Percentiles rank a stretch among this genome's conserved stretches.
phyloP scores from a whole-genome alignment of 495 filamentous ascomycete genomes.

The Talaromyces wortmannii region DNA sequence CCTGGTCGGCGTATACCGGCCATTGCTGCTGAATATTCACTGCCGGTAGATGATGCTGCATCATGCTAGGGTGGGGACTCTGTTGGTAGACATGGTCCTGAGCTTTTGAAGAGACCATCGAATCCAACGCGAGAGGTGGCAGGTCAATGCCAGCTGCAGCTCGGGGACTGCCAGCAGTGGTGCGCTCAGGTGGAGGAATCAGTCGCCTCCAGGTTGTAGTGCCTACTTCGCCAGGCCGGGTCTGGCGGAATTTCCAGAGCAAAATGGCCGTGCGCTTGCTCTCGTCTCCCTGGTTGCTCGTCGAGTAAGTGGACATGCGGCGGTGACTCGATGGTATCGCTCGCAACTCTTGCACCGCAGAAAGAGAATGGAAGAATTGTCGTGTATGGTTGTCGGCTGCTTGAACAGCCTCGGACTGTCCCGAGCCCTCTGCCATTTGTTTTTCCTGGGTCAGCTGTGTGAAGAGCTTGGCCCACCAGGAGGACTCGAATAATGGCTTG shows the following conservation, averaged over 20 bases:
- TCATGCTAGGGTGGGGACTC: conserved; percentile 25
- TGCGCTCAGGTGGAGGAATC: conserved; percentile 33
- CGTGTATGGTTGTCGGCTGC: conserved; percentile 31
- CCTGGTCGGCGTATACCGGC: conserved; percentile 28
- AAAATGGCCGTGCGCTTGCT: conserved; percentile 42
- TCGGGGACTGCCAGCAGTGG: conserved; percentile 29
- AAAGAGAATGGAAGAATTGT: conserved; percentile 33
- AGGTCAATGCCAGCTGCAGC: conserved; percentile 26
- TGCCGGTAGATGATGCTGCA: conserved; percentile 9
- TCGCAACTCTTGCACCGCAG: conserved; percentile 44
- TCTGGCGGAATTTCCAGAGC: conserved; percentile 48
- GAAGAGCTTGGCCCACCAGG: conserved; percentile 44
- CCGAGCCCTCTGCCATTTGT: conserved; percentile 26
- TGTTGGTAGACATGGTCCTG: conserved; percentile 27
- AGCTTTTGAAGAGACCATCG: conserved; percentile 21
- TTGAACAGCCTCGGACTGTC: conserved; percentile 22
- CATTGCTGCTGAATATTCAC: conserved; percentile 24
- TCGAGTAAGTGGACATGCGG: conserved; percentile 22
- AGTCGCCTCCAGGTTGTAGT: conserved; percentile 48
- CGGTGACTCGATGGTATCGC: conserved; percentile 25
- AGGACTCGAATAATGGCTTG: conserved; percentile 39
- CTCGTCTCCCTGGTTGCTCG: conserved; percentile 16
- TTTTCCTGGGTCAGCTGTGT: conserved; percentile 33
- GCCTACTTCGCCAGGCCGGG: conserved; percentile 32
- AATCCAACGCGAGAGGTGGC: conserved; percentile 32